Base-by-base conservation (phyloP, 2,329 filamentous ascomycete genomes). In the Neocatenulostroma microsporum region DNA sequence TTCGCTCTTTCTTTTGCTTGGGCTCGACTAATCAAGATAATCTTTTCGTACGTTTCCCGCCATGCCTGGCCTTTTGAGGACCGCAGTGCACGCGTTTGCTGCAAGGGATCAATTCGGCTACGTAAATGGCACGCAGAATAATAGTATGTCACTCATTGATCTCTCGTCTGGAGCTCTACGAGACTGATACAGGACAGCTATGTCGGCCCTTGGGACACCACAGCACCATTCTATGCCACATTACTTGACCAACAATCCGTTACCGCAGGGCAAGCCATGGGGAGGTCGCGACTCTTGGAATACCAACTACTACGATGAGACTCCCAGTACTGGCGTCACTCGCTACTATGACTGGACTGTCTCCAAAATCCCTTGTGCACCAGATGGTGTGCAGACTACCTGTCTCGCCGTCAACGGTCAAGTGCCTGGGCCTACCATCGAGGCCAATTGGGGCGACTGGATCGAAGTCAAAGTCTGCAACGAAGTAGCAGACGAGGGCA, bases 381-480 rank as follows among this genome's bases (percentile, higher is more conserved):
- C 53, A 8, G 54, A 56, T 35, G 54, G 54, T 21, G 53, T 55
- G 3, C 30, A 45, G 14, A 38, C 37, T 10, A 30, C 40, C 13
- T 43, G 41, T 24, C 39, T 55, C 5, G 28, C 51, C 11, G 44
- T 48, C 30, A 53, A 53, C 28, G 41, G 37, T 3, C 45, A 50
- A 34, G 47, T 49, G 21, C 50, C 50, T 14, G 50, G 50, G 9
- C 48, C 48, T 23, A 27, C 37, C 9, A 51, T 55, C 21, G 50
- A 54, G 30, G 51, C 51, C 10, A 53, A 64, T 51, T 47, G 68
- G 67, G 67, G 61, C 14, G 62, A 69, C 36, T 60, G 41, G 30
- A 44, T 52, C 30, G 39, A 47, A 26, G 48, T 62, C 14, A 52
- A 48, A 5, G 57, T 63, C 7, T 44, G 47, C 17, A 66, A 66